Percentiles rank a stretch among this genome's conserved stretches.
Evolutionary conservation across 805 yeast genomes (phyloP).

Genomic region (Starmerella stellata): DNA sequence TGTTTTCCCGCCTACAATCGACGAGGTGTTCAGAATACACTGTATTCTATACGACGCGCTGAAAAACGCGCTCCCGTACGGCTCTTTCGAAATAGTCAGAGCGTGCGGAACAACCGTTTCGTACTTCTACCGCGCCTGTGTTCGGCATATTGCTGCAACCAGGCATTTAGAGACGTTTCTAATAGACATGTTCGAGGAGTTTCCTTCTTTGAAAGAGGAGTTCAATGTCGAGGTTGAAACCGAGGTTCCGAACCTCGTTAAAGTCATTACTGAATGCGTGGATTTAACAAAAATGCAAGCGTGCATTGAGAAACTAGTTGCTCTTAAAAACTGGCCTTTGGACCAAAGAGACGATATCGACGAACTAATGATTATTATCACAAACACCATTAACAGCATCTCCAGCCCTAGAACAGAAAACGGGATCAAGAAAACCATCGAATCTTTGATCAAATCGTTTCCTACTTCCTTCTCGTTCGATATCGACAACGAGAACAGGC

Average conservation of each 20-base stretch:
- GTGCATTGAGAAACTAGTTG: slow-evolving; percentile 43
- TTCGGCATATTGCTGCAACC: slow-evolving; percentile 86
- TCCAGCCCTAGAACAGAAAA: background rate
- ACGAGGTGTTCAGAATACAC: slow-evolving; percentile 78
- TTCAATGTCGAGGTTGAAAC: slow-evolving; percentile 22
- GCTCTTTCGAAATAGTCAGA: slow-evolving; percentile 56
- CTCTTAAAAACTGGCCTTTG: slow-evolving; percentile 31
- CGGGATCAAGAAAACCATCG: background rate
- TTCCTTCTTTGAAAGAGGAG: slow-evolving; percentile 17
- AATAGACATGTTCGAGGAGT: slow-evolving; percentile 23
- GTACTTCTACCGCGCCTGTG: slow-evolving; percentile 78
- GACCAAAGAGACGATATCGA: slow-evolving; percentile 21
- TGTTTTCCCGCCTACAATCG: slow-evolving; percentile 86
- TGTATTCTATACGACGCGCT: slow-evolving; percentile 67
- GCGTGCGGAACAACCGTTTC: slow-evolving; percentile 75
- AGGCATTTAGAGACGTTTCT: slow-evolving; percentile 38
- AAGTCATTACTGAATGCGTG: slow-evolving; percentile 48
- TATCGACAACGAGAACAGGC: background rate
- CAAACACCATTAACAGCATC: background rate
- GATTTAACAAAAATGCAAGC: slow-evolving; percentile 56
- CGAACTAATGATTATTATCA: slow-evolving; percentile 19
- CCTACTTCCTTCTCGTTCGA: background rate
- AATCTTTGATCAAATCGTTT: background rate
- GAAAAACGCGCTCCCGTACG: slow-evolving; percentile 45
- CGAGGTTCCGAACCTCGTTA: slow-evolving; percentile 28